A percentile compares a stretch with the other conserved stretches of the same genome.
phyloP scores from a whole-genome alignment of 2,329 filamentous ascomycete genomes.

The Anisogramma anomala region DNA sequence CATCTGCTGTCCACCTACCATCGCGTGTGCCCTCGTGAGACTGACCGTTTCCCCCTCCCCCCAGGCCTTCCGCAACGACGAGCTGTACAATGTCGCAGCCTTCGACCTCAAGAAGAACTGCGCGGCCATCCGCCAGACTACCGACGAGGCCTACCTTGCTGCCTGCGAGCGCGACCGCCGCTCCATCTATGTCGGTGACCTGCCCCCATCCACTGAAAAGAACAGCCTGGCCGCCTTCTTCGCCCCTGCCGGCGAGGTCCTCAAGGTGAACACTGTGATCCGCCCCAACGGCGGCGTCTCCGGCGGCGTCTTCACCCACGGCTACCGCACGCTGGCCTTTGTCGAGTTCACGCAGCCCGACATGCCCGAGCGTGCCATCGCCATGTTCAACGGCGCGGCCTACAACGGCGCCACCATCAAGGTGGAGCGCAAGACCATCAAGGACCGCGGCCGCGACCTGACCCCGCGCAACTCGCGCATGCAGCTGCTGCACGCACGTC shows the following conservation, averaged over 20 bases:
- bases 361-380: conserved; percentile 14
- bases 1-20: no score
- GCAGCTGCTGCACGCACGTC: neutral
- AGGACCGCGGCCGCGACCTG: conserved; percentile 7
- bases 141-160: conserved; percentile 22
- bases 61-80: conserved; percentile 25
- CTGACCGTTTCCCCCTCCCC: neutral
- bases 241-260: conserved; percentile 19
- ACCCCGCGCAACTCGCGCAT: conserved; percentile 5
- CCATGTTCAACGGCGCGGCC: conserved; percentile 5
- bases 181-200: conserved; percentile 24
- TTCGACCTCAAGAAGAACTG: conserved; percentile 24
- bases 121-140: conserved; percentile 16
- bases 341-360: conserved; percentile 16
- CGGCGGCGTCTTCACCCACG: conserved; percentile 6
- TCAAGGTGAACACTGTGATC: conserved; percentile 21
- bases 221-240: conserved; percentile 18
- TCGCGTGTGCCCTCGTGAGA: conserved; percentile 5
- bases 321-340: conserved; percentile 22
- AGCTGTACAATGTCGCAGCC: conserved; percentile 21
- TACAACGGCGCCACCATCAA: conserved; percentile 8
- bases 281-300: conserved; percentile 16
- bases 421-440: conserved; percentile 14
- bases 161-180: conserved; percentile 25
- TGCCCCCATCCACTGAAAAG: conserved; percentile 19